Evolutionary conservation across 2,329 filamentous ascomycete genomes (phyloP), one percentile per base, ranked within the genome.

Genomic region (Cercospora berteroae): DNA sequence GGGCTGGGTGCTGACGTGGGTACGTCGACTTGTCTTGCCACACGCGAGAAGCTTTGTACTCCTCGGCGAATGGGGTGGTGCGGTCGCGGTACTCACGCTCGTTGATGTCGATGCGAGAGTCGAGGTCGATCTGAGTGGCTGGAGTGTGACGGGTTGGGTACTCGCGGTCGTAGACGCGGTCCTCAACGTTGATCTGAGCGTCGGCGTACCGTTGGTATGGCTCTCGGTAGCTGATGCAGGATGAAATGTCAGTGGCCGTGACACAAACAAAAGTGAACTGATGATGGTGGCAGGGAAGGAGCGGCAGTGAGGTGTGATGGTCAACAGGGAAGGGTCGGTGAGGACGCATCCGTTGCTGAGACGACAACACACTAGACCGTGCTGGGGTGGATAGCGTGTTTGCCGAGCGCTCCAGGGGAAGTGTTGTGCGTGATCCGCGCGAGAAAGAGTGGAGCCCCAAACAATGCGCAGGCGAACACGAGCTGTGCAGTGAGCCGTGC

Each of bases 181-280:
- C 84, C 79, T 91, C 85, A 77, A 89, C 83, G 81, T 92, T 87
- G 80, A 91, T 81, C 79, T 88, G 87, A 79, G 87, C 85, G 80
- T 90, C 87, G 76, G 85, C 82, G 83, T 87, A 88, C 70, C 82
- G 82, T 76, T 81, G 80, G 80, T 83, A 81, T 72, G 84, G 81
- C 78, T 84, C 82, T 77, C 82, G 83, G 80, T 87, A 87, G 78
- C 86, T 88, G 78, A 58, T 63, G 65, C 50, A 63, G 29, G 61
- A 67, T 36, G 56, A 31, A 60, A 62, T 65, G 71, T 73, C 66
- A 72, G 70, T 64, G 58, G 64, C 20, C 64, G 68, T 50, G 39
- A 23, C 31, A 59, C 65, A 59, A 65, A 16, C 23, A 36, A 58
- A 64, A 65, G 67, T 68, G 64, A 61, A 36, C 59, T 60, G 63